These are phyloP conservation scores for Pluteus cervinus DNA, from an alignment of 768 basidiomycete genomes.

Conservation along the genomic window DNA sequence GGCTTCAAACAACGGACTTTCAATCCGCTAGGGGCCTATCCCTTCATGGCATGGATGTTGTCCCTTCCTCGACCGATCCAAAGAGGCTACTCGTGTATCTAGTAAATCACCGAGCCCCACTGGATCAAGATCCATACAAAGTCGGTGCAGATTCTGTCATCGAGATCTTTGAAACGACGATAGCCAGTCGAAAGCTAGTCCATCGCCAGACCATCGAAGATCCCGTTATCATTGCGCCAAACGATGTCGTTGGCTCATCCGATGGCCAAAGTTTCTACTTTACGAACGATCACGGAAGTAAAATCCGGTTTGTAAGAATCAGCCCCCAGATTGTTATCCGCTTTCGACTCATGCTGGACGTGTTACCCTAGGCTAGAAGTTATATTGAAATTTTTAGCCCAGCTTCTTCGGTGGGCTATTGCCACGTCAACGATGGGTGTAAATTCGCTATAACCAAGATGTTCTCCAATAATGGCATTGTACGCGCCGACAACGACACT, in stretches of 20 bases:
- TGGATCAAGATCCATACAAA: conserved; percentile 25
- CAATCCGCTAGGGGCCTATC: conserved; percentile 38
- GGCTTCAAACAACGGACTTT: conserved; percentile 36
- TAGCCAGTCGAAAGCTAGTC: conserved; percentile 35
- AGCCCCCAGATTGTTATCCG: background rate
- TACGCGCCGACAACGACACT: conserved; percentile 49
- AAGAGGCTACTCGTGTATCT: conserved; percentile 56
- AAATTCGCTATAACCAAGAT: conserved; percentile 49
- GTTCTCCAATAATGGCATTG: conserved; percentile 57
- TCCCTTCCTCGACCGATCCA: conserved; percentile 42
- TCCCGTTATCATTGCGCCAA: conserved; percentile 55
- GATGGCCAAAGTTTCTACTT: conserved; percentile 64
- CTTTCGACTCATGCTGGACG: background rate
- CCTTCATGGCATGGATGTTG: conserved; percentile 66
- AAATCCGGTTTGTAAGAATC: conserved; percentile 45
- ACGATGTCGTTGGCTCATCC: conserved; percentile 61
- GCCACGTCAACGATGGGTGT: conserved; percentile 55
- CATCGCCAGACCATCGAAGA: conserved; percentile 57
- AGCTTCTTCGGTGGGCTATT: conserved; percentile 55
- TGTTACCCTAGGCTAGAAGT: conserved; percentile 11
- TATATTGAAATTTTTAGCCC: conserved; percentile 27
- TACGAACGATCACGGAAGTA: conserved; percentile 59
- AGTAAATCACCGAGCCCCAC: conserved; percentile 64
- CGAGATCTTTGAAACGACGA: conserved; percentile 57
- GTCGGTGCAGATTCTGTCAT: conserved; percentile 69